Evolutionary conservation across 805 yeast genomes (phyloP).

Genomic region (Metschnikowia gruessii): DNA sequence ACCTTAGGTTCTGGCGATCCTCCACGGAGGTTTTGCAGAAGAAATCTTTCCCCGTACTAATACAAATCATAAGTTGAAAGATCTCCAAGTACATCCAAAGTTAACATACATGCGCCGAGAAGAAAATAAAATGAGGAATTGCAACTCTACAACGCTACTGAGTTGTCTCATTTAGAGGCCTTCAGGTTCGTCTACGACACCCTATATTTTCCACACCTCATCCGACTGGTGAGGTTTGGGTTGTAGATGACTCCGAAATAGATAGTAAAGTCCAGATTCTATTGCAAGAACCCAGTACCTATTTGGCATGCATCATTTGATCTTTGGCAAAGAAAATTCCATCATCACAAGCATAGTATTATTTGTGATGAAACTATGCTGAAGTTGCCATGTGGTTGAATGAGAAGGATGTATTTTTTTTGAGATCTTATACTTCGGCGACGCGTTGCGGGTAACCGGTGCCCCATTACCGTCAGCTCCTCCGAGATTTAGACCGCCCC

Average conservation of each 20-base stretch:
- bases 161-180: too few species aligned
- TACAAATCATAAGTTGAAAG: too few species aligned
- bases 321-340: conserved; percentile 45
- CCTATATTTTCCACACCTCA: neutral
- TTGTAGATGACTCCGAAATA: conserved; percentile 12
- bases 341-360: conserved; percentile 39
- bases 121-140: too few species aligned
- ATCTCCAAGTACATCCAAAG: too few species aligned
- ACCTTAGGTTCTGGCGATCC: neutral
- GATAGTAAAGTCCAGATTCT: conserved; percentile 20
- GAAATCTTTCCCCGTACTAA: too few species aligned
- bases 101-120: too few species aligned
- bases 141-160: too few species aligned
- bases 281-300: conserved; percentile 23
- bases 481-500: too few species aligned
- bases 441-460: conserved; percentile 15
- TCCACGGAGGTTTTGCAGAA: too few species aligned
- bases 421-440: neutral
- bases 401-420: neutral
- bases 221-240: neutral
- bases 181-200: neutral
- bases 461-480: neutral
- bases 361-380: conserved; percentile 47
- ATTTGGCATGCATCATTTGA: conserved; percentile 23
- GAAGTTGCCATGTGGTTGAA: conserved; percentile 33